Percentiles rank a stretch among this genome's conserved stretches.
phyloP scores from a whole-genome alignment of 2,329 filamentous ascomycete species.

The Didymellaceae sp. region DNA sequence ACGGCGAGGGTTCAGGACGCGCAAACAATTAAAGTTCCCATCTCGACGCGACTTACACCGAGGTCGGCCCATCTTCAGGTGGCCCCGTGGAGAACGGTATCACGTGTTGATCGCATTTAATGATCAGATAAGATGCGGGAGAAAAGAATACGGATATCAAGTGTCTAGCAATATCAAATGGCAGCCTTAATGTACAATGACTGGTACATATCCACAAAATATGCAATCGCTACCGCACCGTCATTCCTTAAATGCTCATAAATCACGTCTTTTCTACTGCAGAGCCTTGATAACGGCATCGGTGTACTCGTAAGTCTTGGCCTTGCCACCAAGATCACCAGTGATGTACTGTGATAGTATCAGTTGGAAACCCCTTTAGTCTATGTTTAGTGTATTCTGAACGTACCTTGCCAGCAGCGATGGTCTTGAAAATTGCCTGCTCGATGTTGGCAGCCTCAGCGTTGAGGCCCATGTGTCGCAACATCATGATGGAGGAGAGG shows the following conservation, averaged over 20 bases:
- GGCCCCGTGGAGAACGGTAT: neutral
- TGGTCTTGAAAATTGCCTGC: slow-evolving; percentile 91
- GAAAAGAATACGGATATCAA: slow-evolving; percentile 19
- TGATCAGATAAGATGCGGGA: slow-evolving; percentile 27
- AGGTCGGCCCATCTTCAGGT: slow-evolving; percentile 1
- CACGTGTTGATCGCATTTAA: slow-evolving; percentile 16
- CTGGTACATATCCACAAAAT: slow-evolving; percentile 48
- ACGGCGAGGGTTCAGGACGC: neutral
- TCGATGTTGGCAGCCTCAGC: slow-evolving; percentile 88
- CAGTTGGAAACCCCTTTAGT: slow-evolving; percentile 12
- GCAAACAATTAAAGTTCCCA: slow-evolving; percentile 2
- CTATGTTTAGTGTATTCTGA: neutral
- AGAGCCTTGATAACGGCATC: slow-evolving; percentile 81
- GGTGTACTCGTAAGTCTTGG: slow-evolving; percentile 95
- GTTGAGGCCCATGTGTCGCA: slow-evolving; percentile 94
- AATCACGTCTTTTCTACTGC: slow-evolving; percentile 42
- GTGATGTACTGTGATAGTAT: slow-evolving; percentile 69
- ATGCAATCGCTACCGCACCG: slow-evolving; percentile 42
- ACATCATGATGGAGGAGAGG: slow-evolving; percentile 98
- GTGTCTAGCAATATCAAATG: slow-evolving; percentile 33
- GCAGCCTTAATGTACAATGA: slow-evolving; percentile 46
- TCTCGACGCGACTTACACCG: slow-evolving; percentile 18
- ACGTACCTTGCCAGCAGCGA: slow-evolving; percentile 88
- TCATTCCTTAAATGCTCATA: slow-evolving; percentile 33
- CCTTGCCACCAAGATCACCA: slow-evolving; percentile 92